Evolutionary conservation across 1,139 yeast genomes (phyloP), one percentile per base, ranked within the genome.

Genomic region (Geotrichum phurueaensis): DNA sequence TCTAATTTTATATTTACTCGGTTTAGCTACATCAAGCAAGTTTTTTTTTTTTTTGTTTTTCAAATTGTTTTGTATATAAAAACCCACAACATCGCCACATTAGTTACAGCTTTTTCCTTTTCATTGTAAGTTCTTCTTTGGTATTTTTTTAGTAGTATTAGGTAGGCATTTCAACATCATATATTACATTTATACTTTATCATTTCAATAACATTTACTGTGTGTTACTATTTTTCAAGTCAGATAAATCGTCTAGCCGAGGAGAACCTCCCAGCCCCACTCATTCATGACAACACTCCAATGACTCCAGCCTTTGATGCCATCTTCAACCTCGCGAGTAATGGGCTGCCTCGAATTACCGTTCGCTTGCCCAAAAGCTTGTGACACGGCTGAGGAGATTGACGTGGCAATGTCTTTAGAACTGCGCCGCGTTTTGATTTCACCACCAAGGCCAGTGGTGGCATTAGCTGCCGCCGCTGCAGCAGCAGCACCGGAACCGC

Each of bases 221-320:
- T 4, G 31, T 27, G 31, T 27, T 36, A 1, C 10, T 10, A 2
- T 36, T n/a, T 36, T n/a, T 36, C 10, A 7, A 31, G 43, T 15
- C 43, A 15, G 18, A n/a, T 20, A 47, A 20, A 47, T 50, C 10
- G 13, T 20, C 25, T 27, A 69, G 1, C 73, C 86, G 50, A 83
- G 70, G 53, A 85, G 70, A 15, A 85, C 85, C 69, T 85, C 89
- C 89, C 89, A 84, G 0, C 85, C 85, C 89, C 89, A 85, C 65
- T 85, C 89, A 66, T 81, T 81, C 89, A 85, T 85, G 13, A 85
- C 83, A 0, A 81, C 74, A 59, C 84, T 81, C 90, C 90, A 85
- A 69, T 85, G 89, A n/a, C 84, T 73, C 71, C 80, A 77, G 36
- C 84, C 79, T 59, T 77, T 76, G 51, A 84, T 75, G 1, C 77